Conservation (phyloP, 345 rosid species). For the Erodium maritimum region DNA sequence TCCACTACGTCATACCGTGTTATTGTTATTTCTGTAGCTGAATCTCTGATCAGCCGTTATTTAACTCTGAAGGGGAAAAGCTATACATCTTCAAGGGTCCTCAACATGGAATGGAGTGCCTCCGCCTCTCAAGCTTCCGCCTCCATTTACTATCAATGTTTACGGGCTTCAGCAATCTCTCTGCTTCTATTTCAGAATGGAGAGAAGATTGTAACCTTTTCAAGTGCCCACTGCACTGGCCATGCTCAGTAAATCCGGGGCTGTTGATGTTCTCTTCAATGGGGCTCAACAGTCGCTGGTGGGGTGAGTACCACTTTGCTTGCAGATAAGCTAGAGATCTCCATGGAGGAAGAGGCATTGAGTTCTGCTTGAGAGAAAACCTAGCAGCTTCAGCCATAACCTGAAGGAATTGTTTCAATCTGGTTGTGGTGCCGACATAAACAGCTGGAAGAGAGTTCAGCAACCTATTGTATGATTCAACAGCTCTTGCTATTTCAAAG, state of each 20-base stretch:
- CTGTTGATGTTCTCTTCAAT: conserved; percentile 17
- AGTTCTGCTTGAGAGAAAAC: conserved; percentile 70
- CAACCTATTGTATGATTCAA: conserved; percentile 63
- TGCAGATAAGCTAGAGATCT: conserved; percentile 74
- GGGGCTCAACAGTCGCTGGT: conserved; percentile 39
- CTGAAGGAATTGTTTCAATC: conserved; percentile 61
- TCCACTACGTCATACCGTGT: too few species aligned
- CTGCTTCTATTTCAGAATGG: conserved; percentile 43
- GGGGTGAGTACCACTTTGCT: conserved; percentile 72
- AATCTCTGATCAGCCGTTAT: too few species aligned
- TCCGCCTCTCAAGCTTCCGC: conserved; percentile 39
- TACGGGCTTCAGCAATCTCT: conserved; percentile 38
- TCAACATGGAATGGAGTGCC: conserved; percentile 28
- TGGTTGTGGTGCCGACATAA: conserved; percentile 52
- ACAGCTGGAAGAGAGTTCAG: conserved; percentile 66
- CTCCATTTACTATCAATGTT: conserved; percentile 27
- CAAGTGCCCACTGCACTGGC: conserved; percentile 53
- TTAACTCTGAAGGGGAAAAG: too few species aligned
- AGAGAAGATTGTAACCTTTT: conserved; percentile 56
- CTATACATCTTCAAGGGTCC: conserved; percentile 11
- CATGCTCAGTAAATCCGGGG: conserved; percentile 23
- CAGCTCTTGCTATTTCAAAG: conserved; percentile 92
- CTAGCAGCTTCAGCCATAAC: conserved; percentile 85
- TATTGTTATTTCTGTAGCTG: too few species aligned
- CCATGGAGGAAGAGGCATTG: conserved; percentile 98